Base-by-base conservation (phyloP, 2,329 filamentous ascomycete species). In the Ceratocystiopsis minuta region DNA sequence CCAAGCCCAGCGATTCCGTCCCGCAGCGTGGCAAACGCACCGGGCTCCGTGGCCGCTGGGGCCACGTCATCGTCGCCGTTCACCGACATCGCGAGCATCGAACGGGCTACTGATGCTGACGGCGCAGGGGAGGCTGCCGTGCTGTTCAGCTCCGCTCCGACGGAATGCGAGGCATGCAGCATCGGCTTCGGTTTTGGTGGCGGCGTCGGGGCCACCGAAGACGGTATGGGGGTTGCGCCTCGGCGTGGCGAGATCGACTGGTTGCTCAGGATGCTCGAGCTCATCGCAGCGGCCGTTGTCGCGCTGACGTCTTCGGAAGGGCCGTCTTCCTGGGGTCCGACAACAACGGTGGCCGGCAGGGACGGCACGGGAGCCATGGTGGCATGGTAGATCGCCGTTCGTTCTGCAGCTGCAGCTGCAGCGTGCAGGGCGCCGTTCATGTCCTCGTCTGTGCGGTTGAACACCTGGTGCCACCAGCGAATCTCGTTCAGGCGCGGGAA, bases 391-490 rank as follows among this genome's bases (percentile, higher is more conserved):
- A 51, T 50, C 2, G 55, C 55, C 2, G 53, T 50, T 34, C 52
- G 53, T 39, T 54, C 63, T 44, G 68, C 68, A 7, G 67, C 67
- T 4, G 67, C 65, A 15, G 68, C 67, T 3, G 67, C 68, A 7
- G 65, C 62, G 50, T 74, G 67, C 12, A 75, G 60, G 33, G 70
- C 64, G 0, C 73, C 75, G 52, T 98, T 98, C 88, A 98, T 96
- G 56, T 98, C 90, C 42, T 80, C 75, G 51, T 95, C 84, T 3
- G 78, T 78, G 31, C 87, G 74, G 38, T 85, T 84, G 59, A 95
- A 98, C 1, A 80, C 63, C 53, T 90, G 82, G 49, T 79, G 70
- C 90, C 90, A 98, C 90, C 90, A 98, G 46, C 85, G 72, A n/a
- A 90, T 72, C 47, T 92, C 79, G 13, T 72, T 72, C 1, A 80